Percentiles rank a stretch among this genome's conserved stretches.
Evolutionary conservation across 2,329 filamentous ascomycete species (phyloP).

Genomic region (Cordyceps cateniannulata): DNA sequence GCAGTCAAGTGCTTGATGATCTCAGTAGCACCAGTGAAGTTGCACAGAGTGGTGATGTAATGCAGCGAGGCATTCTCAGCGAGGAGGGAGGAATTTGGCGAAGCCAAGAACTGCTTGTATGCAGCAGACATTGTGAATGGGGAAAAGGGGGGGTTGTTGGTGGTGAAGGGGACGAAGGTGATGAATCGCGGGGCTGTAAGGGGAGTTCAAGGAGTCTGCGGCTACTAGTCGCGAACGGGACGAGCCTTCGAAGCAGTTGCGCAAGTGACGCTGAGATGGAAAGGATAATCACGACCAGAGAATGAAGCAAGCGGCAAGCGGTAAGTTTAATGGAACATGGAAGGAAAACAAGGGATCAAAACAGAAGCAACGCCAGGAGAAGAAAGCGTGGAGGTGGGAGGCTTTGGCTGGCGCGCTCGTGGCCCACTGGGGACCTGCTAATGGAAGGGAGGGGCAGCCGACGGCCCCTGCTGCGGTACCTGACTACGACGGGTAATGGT

Average conservation of each 20-base stretch:
- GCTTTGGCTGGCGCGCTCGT: background rate
- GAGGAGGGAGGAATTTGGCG: slow-evolving; percentile 57
- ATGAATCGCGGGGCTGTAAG: slow-evolving; percentile 8
- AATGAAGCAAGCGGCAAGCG: background rate
- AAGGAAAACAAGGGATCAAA: slow-evolving; percentile 13
- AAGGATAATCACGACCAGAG: background rate
- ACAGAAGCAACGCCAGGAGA: slow-evolving; percentile 7
- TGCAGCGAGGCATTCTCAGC: slow-evolving; percentile 63
- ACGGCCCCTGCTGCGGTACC: background rate
- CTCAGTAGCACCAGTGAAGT: slow-evolving; percentile 61
- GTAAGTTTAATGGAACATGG: background rate
- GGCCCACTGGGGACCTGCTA: background rate
- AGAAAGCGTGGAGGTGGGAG: background rate
- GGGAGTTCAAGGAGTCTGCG: background rate
- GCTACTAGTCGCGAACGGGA: background rate
- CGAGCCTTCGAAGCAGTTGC: background rate
- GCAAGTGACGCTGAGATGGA: background rate
- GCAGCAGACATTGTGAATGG: slow-evolving; percentile 34
- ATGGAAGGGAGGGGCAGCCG: background rate
- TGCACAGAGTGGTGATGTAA: slow-evolving; percentile 85
- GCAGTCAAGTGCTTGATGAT: slow-evolving; percentile 77
- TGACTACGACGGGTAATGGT: background rate
- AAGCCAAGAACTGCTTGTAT: slow-evolving; percentile 68
- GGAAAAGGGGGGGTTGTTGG: slow-evolving; percentile 10
- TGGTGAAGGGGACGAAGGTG: background rate